These are phyloP conservation scores for Candolleomyces aberdarensis DNA, from an alignment of 768 basidiomycete species.

Conservation along the genomic window DNA sequence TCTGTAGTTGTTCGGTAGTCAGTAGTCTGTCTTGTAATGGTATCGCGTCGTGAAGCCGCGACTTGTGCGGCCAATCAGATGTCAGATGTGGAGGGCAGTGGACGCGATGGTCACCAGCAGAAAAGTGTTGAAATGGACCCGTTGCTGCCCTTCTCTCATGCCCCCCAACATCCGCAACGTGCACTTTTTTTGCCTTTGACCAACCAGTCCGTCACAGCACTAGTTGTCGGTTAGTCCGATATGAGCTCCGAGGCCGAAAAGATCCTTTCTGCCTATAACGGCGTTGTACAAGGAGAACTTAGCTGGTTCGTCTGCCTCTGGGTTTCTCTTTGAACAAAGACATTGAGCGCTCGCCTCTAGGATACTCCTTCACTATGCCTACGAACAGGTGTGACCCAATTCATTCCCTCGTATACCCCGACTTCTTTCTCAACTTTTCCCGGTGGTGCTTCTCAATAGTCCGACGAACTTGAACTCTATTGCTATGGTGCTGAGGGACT, in stretches of 20 bases:
- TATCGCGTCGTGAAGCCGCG: background rate
- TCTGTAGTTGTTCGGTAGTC: no score
- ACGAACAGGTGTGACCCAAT: background rate
- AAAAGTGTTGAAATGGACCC: background rate
- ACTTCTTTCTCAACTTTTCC: background rate
- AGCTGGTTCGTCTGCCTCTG: constrained; percentile 17
- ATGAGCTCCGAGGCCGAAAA: constrained; percentile 6
- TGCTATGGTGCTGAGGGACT: constrained; percentile 40
- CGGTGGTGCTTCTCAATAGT: constrained; percentile 20
- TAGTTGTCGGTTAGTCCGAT: background rate
- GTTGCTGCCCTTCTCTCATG: background rate
- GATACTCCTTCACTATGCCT: constrained; percentile 7
- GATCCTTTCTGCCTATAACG: constrained; percentile 8
- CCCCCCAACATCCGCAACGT: background rate
- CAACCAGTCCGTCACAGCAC: background rate
- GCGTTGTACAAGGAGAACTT: constrained; percentile 7
- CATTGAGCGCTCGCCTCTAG: constrained; percentile 15
- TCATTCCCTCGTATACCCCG: background rate
- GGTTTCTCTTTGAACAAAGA: constrained; percentile 23
- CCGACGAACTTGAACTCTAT: constrained; percentile 37
- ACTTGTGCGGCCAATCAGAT: no score
- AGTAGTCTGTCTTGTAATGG: no score
- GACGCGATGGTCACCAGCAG: no score
- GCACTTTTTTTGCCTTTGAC: background rate
- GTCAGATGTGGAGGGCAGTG: no score